Evolutionary conservation across 2,329 filamentous ascomycete species (phyloP).

Genomic region (Cucurbitaria berberidis): DNA sequence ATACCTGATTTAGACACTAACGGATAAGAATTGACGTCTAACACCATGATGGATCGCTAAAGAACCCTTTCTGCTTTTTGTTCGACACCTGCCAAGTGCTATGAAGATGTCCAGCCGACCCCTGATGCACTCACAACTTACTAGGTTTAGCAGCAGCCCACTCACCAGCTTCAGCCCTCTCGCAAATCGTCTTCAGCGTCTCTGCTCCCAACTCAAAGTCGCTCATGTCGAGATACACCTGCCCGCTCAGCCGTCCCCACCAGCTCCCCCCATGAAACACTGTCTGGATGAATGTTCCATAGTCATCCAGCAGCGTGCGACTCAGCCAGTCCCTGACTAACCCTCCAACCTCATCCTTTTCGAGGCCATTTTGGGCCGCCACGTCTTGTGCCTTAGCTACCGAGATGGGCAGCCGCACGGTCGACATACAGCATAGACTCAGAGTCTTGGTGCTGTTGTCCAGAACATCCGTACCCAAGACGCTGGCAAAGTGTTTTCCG

Average conservation of each 20-base stretch:
- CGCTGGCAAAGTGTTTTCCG: slow-evolving; percentile 64
- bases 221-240: slow-evolving; percentile 79
- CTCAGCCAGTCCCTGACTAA: slow-evolving; percentile 52
- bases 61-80: no score
- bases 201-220: slow-evolving; percentile 77
- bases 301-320: slow-evolving; percentile 57
- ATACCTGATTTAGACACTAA: not conserved
- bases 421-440: slow-evolving; percentile 72
- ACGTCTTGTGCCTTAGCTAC: slow-evolving; percentile 39
- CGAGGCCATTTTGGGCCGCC: slow-evolving; percentile 23
- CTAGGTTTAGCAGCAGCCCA: slow-evolving; percentile 23
- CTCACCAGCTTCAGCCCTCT: slow-evolving; percentile 57
- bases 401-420: slow-evolving; percentile 73
- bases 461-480: slow-evolving; percentile 73
- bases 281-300: slow-evolving; percentile 74
- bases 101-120: not conserved
- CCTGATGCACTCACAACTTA: slow-evolving; percentile 6
- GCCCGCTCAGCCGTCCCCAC: slow-evolving; percentile 78
- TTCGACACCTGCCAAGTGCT: not conserved
- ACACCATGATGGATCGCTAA: no score
- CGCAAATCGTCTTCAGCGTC: slow-evolving; percentile 64
- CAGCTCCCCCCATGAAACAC: slow-evolving; percentile 66
- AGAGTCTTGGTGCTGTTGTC: slow-evolving; percentile 69
- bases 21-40: not conserved
- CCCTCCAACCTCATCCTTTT: slow-evolving; percentile 24